phyloP scores from a whole-genome alignment of 1,284 basidiomycete genomes.

The Fomitopsis pinicola region DNA sequence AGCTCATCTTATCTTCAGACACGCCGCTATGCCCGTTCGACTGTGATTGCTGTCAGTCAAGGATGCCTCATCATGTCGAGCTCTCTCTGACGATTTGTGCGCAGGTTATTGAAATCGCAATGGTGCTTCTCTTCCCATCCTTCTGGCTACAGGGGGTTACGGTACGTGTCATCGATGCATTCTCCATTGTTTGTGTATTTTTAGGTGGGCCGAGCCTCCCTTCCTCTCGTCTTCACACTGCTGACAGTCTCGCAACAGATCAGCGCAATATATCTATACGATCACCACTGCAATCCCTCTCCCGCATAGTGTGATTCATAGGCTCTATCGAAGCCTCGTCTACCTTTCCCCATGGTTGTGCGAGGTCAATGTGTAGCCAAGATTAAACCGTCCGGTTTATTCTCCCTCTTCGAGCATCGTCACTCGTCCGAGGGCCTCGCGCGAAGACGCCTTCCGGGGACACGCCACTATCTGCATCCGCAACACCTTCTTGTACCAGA shows the following conservation, averaged over 20 bases:
- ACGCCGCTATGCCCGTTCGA: constrained; percentile 31
- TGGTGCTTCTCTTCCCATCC: background rate
- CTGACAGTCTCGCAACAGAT: background rate
- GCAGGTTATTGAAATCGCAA: constrained; percentile 41
- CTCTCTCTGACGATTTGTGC: background rate
- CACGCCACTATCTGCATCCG: background rate
- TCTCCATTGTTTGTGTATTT: background rate
- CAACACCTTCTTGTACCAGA: background rate
- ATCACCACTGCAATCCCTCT: background rate
- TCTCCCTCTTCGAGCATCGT: background rate
- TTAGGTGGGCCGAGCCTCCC: background rate
- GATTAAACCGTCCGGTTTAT: constrained; percentile 5
- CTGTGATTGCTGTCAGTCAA: constrained; percentile 29
- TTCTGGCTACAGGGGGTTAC: background rate
- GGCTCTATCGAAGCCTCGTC: constrained; percentile 69
- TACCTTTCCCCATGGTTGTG: constrained; percentile 25
- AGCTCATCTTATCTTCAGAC: constrained; percentile 27
- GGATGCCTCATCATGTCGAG: background rate
- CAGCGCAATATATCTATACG: constrained; percentile 1
- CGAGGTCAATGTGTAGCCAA: constrained; percentile 21
- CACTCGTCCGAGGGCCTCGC: background rate
- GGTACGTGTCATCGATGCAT: background rate
- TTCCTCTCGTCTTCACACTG: background rate
- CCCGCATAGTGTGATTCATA: background rate
- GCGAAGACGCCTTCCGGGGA: background rate